Base-by-base conservation (phyloP, 257 asterid species). In the Plantago elongata region DNA sequence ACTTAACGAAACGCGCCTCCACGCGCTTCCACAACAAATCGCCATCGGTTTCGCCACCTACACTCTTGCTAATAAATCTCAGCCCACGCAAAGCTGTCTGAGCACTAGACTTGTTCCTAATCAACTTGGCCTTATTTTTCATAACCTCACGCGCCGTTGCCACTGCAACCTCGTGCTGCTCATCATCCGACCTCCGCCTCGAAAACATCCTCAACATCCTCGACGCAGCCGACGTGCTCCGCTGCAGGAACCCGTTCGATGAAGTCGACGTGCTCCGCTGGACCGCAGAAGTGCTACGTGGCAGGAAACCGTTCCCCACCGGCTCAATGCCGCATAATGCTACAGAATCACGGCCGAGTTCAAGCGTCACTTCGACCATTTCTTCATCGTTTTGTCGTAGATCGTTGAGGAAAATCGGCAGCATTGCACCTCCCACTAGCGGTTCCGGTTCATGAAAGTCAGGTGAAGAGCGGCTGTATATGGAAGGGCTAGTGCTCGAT, bases 81-180 rank as follows among this genome's bases (percentile, higher is more conserved):
- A 91, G 77, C 5, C 98, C 96, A 8, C 92, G 81, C 3, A 91
- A 83, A 2, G 96, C 98, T 49, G 96, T 75, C 51, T 84, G 95
- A 15, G 98, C 98, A 68, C 83, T 76, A 12, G 98, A 91, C 61
- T 72, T 84, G 9, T 65, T 77, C 80, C 96, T 78, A 72, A 88
- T 82, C 66, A 88, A 72, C 73, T 78, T 81, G 29, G 88, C 75
- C 61, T 76, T 82, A 83, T 72, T 64, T 56, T 78, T 88, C 96
- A 90, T 85, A 61, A 67, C 75, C 71, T 84, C 96, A 11, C 95
- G 83, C 65, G 77, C 80, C 51, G 87, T 63, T 51, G 67, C 69
- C 61, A 60, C 76, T 55, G 64, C 67, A 9, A 66, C 10, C 17
- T 65, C 18, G 13, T 51, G 60, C 11, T 34, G 54, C 11, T 44